Evolutionary conservation across 2,329 filamentous ascomycete species (phyloP).

Genomic region (Epichloe baconii): DNA sequence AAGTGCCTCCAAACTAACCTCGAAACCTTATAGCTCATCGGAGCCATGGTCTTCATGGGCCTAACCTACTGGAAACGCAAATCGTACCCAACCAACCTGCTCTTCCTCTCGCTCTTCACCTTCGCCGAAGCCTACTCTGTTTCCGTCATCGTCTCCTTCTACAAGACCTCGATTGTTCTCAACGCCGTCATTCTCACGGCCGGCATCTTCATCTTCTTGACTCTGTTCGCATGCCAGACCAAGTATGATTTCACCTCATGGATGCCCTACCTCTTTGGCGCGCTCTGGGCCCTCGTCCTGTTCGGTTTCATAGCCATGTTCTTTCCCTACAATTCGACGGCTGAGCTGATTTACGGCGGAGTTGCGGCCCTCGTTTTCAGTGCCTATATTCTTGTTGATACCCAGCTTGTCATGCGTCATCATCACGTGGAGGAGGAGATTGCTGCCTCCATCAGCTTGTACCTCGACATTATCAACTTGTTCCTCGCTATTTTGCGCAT

Average conservation of each 20-base stretch:
- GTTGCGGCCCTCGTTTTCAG: constrained; percentile 79
- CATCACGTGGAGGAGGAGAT: constrained; percentile 99
- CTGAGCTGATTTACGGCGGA: constrained; percentile 77
- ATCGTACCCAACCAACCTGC: constrained; percentile 84
- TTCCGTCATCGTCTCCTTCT: constrained; percentile 85
- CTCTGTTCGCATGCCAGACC: constrained; percentile 86
- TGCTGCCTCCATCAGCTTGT: constrained; percentile 84
- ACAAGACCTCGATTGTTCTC: constrained; percentile 70
- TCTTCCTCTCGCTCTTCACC: constrained; percentile 87
- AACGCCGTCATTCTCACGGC: constrained; percentile 82
- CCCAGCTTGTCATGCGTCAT: constrained; percentile 86
- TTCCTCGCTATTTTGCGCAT: constrained; percentile 94
- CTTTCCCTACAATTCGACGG: constrained; percentile 68
- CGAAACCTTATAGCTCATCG: constrained; percentile 44
- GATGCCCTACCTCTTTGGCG: constrained; percentile 90
- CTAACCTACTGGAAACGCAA: constrained; percentile 93
- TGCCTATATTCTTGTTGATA: constrained; percentile 90
- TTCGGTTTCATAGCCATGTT: constrained; percentile 90
- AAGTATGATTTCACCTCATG: constrained; percentile 98
- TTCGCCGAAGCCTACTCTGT: constrained; percentile 86
- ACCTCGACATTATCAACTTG: constrained; percentile 92
- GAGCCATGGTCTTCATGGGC: constrained; percentile 71
- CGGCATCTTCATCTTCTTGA: constrained; percentile 67
- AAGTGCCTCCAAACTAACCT: neutral
- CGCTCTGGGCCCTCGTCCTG: constrained; percentile 76